Base-by-base conservation (phyloP, 805 yeast genomes). In the Wickerhamomyces queroliae region DNA sequence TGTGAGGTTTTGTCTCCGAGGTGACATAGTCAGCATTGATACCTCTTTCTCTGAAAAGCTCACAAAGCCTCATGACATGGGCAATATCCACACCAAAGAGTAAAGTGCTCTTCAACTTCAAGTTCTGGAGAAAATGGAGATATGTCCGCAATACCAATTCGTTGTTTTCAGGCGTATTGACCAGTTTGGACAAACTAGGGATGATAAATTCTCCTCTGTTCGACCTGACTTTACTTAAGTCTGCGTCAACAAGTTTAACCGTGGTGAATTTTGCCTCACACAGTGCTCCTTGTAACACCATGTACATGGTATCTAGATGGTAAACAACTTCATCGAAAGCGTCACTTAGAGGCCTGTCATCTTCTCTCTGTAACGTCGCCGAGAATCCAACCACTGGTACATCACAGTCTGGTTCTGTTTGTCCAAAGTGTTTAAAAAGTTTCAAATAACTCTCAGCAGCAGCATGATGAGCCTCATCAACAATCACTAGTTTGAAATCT, bases 401-500 rank as follows among this genome's bases (percentile, higher is more conserved):
- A 0, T 62, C 61, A 41, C 76, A 63, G 1, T 64, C 56, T 0
- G 62, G 47, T 1, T 53, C 45, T 25, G 52, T 46, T 3, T 46
- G 36, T 0, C 48, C 49, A 50, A 90, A 87, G 51, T 85, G 69
- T 4, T 66, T 56, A 38, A 87, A 56, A 1, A 89, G 68, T 23
- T 69, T 67, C 15, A 61, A 33, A 64, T 90, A 91, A 1, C 89
- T 69, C 13, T 58, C 54, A 1, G 96, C 88, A 1, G 85, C 83
- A 0, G 95, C 81, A 59, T 90, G 97, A 55, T 90, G 98, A 30
- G 96, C 95, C 57, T 90, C 98, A 61, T 90, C 98, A 2, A 90
- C 67, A 17, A 90, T 78, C 15, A 91, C 74, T 24, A 89, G 67
- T 53, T 86, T 83, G 62, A 72, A 82, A n/a, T 75, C 74, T 2